Percentiles rank a stretch among this genome's conserved stretches.
These are phyloP conservation scores for Pisolithus thermaeus DNA, from an alignment of 1,284 basidiomycete species.

Conservation along the genomic window DNA sequence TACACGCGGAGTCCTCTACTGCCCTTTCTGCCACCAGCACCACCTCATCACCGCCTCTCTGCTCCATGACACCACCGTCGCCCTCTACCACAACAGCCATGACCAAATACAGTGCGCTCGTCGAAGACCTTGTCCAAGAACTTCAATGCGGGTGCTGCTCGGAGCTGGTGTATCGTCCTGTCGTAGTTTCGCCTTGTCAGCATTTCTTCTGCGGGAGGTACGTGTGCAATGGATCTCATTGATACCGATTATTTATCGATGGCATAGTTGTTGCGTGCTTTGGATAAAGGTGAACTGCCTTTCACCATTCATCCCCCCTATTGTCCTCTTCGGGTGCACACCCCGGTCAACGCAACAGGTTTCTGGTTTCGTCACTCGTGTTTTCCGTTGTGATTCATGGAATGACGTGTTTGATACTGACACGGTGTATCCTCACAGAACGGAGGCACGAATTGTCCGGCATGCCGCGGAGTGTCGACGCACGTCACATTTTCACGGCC, in stretches of 20 bases:
- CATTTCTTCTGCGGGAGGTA: slow-evolving; percentile 85
- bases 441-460: slow-evolving; percentile 73
- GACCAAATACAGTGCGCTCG: slow-evolving; percentile 34
- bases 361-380: no score
- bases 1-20: neutral
- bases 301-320: neutral
- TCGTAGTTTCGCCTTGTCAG: slow-evolving; percentile 72
- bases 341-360: no score
- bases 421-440: slow-evolving; percentile 41
- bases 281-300: slow-evolving; percentile 67
- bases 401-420: no score
- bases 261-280: slow-evolving; percentile 59
- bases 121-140: slow-evolving; percentile 62
- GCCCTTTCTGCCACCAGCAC: neutral
- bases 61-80: neutral
- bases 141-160: slow-evolving; percentile 79
- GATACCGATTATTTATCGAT: slow-evolving; percentile 4
- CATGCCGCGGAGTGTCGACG: slow-evolving; percentile 62
- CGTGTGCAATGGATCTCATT: slow-evolving; percentile 15
- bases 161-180: slow-evolving; percentile 69
- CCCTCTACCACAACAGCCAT: neutral
- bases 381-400: no score
- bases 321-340: neutral
- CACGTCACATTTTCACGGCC: slow-evolving; percentile 63
- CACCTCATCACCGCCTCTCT: neutral